A percentile compares a stretch with the other conserved stretches of the same genome.
Evolutionary conservation across 1,139 yeast species (phyloP).

Genomic region (Blastobotrys elegans): DNA sequence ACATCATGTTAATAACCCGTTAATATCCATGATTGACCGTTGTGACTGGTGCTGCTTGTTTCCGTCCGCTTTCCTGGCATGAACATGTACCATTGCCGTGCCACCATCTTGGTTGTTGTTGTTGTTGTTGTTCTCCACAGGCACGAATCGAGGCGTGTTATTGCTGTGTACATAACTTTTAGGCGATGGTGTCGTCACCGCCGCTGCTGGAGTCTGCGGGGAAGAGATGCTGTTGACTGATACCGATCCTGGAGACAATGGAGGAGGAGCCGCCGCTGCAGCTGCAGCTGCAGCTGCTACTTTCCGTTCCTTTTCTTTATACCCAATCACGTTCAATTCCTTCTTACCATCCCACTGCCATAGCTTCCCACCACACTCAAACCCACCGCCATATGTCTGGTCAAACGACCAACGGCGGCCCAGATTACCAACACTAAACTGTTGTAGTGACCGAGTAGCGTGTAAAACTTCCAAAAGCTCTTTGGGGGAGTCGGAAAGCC

Average conservation of each 20-base stretch:
- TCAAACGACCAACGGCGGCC: conserved; percentile 25
- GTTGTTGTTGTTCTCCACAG: neutral
- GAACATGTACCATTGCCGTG: no score
- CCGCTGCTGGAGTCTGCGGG: conserved; percentile 10
- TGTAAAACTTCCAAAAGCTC: conserved; percentile 38
- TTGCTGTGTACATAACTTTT: conserved; percentile 4
- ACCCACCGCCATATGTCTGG: conserved; percentile 27
- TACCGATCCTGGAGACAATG: conserved; percentile 6
- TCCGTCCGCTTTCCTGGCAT: no score
- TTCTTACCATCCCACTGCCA: conserved; percentile 39
- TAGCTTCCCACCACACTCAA: conserved; percentile 37
- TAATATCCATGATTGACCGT: conserved; percentile 14
- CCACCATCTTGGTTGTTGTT: neutral
- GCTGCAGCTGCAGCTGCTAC: neutral
- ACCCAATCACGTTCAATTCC: conserved; percentile 27
- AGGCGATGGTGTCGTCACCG: no score
- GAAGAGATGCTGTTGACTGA: neutral
- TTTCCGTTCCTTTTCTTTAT: conserved; percentile 10
- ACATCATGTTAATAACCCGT: conserved; percentile 9
- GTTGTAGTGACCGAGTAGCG: conserved; percentile 40
- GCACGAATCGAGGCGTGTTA: conserved; percentile 11
- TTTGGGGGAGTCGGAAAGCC: conserved; percentile 27
- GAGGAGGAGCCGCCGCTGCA: neutral
- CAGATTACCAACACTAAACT: conserved; percentile 30
- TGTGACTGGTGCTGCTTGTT: no score